Evolutionary conservation across 176 grass and related monocot species (phyloP).

Genomic region (Raddia guianensis): DNA sequence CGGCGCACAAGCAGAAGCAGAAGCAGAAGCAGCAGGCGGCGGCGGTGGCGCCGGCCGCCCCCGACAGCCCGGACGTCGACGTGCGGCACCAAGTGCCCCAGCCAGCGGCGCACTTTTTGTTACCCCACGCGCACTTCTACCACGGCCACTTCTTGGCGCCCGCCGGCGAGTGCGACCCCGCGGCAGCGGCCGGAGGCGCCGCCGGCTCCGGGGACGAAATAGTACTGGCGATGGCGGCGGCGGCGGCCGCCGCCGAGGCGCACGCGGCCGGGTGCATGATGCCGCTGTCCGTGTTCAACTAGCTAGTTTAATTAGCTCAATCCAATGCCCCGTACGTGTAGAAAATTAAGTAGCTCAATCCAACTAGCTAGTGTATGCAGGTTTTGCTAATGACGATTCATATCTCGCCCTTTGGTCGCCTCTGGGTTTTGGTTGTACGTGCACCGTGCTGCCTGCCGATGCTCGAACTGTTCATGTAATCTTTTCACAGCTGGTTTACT

Average conservation of each 20-base stretch:
- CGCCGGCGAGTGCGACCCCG: neutral
- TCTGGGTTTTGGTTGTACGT: neutral
- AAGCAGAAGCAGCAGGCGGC: neutral
- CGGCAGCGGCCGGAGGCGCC: neutral
- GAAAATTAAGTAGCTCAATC: neutral
- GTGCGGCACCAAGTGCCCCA: neutral
- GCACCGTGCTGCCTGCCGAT: neutral
- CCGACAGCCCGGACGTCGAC: neutral
- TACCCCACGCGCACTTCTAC: slow-evolving; percentile 52
- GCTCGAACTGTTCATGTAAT: no score
- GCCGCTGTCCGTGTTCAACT: slow-evolving; percentile 55
- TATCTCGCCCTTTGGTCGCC: neutral
- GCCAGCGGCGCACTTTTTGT: slow-evolving; percentile 31
- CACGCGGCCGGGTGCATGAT: slow-evolving; percentile 51
- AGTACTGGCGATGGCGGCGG: slow-evolving; percentile 41
- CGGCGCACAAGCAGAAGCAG: neutral
- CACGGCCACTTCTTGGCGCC: slow-evolving; percentile 42
- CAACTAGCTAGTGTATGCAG: neutral
- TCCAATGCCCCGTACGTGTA: neutral
- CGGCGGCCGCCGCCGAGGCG: slow-evolving; percentile 33
- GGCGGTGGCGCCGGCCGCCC: neutral
- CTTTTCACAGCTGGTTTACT: neutral
- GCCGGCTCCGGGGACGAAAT: slow-evolving; percentile 35
- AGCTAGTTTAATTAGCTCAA: neutral
- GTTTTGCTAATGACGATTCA: slow-evolving; percentile 21